Evolutionary conservation across 108 stramenopile species (phyloP).

Genomic region (Nitzschia sp.): DNA sequence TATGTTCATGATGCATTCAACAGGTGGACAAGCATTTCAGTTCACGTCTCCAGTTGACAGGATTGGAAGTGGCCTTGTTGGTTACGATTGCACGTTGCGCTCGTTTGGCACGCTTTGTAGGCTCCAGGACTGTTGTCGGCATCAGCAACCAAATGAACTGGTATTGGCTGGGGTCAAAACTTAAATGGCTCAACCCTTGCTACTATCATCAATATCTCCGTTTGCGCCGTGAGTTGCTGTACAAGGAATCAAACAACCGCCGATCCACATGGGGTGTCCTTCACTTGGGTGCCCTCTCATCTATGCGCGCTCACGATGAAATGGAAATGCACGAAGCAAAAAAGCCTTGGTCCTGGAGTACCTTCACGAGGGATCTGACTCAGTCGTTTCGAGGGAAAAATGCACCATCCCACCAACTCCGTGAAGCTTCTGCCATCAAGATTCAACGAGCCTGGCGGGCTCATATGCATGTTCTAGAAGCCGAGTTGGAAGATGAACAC

Average conservation of each 20-base stretch:
- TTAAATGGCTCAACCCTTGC: constrained; percentile 34
- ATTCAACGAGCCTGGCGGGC: constrained; percentile 49
- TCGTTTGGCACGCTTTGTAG: constrained; percentile 70
- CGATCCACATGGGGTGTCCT: constrained; percentile 19
- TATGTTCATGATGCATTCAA: no score
- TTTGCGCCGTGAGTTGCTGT: background rate
- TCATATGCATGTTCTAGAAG: constrained; percentile 4
- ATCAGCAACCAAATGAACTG: constrained; percentile 34
- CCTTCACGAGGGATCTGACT: background rate
- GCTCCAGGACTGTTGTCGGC: constrained; percentile 49
- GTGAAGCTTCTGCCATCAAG: constrained; percentile 37
- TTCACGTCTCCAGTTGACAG: no score
- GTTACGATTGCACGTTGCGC: constrained; percentile 52
- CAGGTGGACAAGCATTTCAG: no score
- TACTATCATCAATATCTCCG: constrained; percentile 8
- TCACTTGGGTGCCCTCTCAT: constrained; percentile 18
- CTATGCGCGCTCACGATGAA: constrained; percentile 18
- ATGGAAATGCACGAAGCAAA: constrained; percentile 4
- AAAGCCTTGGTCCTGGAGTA: background rate
- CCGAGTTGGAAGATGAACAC: background rate
- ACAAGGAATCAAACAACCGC: constrained; percentile 3
- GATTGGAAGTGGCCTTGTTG: constrained; percentile 38
- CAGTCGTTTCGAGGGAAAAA: constrained; percentile 1
- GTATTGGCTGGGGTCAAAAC: constrained; percentile 26
- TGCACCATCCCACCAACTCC: constrained; percentile 1